Evolutionary conservation across 371 early-diverging fungal species (phyloP).

Genomic region (Saksenaea oblongispora): DNA sequence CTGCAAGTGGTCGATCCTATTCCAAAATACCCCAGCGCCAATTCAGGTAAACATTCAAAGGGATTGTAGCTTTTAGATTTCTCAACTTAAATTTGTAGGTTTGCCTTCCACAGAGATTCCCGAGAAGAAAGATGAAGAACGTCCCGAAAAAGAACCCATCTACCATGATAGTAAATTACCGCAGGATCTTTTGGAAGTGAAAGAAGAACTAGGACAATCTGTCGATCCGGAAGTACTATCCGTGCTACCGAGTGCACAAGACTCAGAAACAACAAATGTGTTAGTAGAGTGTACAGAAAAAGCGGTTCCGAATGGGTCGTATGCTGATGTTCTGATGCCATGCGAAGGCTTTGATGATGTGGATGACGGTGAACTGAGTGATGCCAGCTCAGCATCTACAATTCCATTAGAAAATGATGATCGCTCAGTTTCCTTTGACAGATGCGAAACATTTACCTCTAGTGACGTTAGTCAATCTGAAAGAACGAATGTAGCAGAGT

Average conservation of each 20-base stretch:
- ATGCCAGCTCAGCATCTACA: constrained; percentile 32
- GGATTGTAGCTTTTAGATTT: neutral
- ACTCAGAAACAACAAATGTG: no score
- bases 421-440: constrained; percentile 8
- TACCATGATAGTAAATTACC: no score
- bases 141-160: no score
- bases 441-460: neutral
- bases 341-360: constrained; percentile 9
- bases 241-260: no score
- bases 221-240: no score
- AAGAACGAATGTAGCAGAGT: neutral
- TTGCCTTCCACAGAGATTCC: neutral
- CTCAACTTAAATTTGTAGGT: neutral
- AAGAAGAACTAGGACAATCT: no score
- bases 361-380: constrained; percentile 26
- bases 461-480: neutral
- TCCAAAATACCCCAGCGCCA: neutral
- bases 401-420: constrained; percentile 23
- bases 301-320: neutral
- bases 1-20: neutral
- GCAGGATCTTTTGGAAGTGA: no score
- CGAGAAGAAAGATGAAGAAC: no score
- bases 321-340: neutral
- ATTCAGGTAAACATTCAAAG: neutral
- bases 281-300: no score